Evolutionary conservation across 2,329 filamentous ascomycete species (phyloP), one percentile per base, ranked within the genome.

Genomic region (Bretziella fagacearum): DNA sequence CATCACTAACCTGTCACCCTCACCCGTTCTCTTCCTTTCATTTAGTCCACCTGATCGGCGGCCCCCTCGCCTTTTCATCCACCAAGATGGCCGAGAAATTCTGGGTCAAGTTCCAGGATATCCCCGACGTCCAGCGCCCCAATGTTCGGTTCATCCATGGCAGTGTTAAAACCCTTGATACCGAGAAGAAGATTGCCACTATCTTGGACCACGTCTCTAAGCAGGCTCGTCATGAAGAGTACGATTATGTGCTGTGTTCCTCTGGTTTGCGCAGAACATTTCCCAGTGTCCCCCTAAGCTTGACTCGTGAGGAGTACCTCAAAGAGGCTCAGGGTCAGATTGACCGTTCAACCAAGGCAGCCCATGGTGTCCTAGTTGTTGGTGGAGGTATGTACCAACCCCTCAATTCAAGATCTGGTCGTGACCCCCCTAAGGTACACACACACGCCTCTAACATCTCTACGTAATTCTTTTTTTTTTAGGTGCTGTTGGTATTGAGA

Each of bases 401-500:
- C n/a, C n/a, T n/a, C n/a, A n/a, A n/a, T n/a, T 33, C 18, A 33
- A 17, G 17, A n/a, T 33, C 30, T 4, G 30, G 30, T 33, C 13
- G 30, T 33, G 30, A 33, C 18, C 18, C 6, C 13, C 6, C 18
- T 33, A 33, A 17, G 17, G n/a, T 13, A 33, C n/a, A 33, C 30
- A 15, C 13, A 33, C 18, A 6, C 6, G 30, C 5, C 48, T 55
- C 55, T 55, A 10, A 35, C 33, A 10, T n/a, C 13, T 32, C 8
- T 29, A 5, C 46, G 25, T n/a, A n/a, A n/a, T n/a, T n/a, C n/a
- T n/a, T 22, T 10, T 32, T 70, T 6, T 20, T 11, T 15, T 6
- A 46, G 45, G 81, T 43, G 84, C 83, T 5, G 83, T 87, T 1
- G 84, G 84, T 6, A 77, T 87, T 47, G 83, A 89, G 59, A 85